These are phyloP conservation scores for Beauveria rudraprayagi DNA, from an alignment of 2,329 filamentous ascomycete species.

Conservation along the genomic window DNA sequence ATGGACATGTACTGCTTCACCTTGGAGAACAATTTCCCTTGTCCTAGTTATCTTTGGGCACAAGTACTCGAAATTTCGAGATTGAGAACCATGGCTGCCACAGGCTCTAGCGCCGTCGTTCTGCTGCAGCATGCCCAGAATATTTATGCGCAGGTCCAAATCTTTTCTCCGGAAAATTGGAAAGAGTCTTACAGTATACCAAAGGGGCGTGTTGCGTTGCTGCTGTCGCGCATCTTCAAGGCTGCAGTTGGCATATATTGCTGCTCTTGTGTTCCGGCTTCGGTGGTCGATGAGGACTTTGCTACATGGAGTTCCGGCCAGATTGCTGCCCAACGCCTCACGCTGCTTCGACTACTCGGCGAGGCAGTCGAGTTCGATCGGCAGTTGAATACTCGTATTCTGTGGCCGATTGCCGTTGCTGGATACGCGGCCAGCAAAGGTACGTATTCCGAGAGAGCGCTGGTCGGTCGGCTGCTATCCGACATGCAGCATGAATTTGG, in stretches of 20 bases:
- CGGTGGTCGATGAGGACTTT: neutral
- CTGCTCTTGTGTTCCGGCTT: neutral
- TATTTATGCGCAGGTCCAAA: neutral
- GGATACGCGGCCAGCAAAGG: neutral
- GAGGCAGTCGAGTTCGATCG: neutral
- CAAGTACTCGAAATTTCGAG: neutral
- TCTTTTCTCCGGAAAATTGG: neutral
- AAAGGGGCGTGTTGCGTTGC: neutral
- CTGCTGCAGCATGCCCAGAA: neutral
- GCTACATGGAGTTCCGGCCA: neutral
- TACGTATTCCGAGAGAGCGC: neutral
- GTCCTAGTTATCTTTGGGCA: neutral
- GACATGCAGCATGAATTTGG: neutral
- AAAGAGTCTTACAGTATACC: neutral
- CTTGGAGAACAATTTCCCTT: neutral
- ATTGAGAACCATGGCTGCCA: neutral
- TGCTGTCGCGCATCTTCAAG: neutral
- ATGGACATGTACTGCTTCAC: neutral
- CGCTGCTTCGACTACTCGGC: neutral
- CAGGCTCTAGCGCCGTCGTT: neutral
- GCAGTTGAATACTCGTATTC: neutral
- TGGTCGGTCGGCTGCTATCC: neutral
- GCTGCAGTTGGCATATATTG: neutral
- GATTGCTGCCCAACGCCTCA: neutral
- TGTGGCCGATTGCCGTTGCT: neutral